Base-by-base conservation (phyloP, 352 stramenopile genomes). In the Phytophthora macrochlamydospora region DNA sequence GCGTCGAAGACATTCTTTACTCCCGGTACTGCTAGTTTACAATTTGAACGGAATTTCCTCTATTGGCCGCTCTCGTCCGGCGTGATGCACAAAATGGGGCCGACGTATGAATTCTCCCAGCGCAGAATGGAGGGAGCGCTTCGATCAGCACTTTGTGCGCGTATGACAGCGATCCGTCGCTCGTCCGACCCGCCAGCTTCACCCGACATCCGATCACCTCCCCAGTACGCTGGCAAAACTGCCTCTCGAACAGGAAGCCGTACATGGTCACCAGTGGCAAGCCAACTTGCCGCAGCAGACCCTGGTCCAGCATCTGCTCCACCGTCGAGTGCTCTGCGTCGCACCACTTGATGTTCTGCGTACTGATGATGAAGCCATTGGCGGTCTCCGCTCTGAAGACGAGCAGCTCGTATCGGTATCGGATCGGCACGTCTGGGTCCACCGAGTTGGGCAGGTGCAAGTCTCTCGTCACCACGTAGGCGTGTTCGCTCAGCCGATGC, bases 71-170 rank as follows among this genome's bases (percentile, higher is more conserved):
- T 24, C 40, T 46, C 12, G 5, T 46, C 32, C 8, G 56, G 38
- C 32, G 50, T 55, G 51, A 80, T 40, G 58, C 72, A 65, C 52
- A 77, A 43, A 43, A 79, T 79, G 18, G 68, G 68, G 30, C 59
- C 72, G 14, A 77, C 69, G 52, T 71, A 77, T 7, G 52, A 70
- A 44, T 78, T 71, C 40, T 83, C 71, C 75, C 71, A 83, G 24
- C 75, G 67, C 60, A 83, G 54, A 40, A 76, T 72, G n/a, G 71
- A 75, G 45, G n/a, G 3, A 80, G 65, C 12, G 69, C 67, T 44
- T 83, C 75, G 14, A 67, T 67, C 12, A 80, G 55, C 43, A 80
- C 59, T 42, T 73, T 80, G 62, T 67, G 71, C 50, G 71, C 68
- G 62, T 75, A 80, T 24, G 45, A 66, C 2, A 75, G 48, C 50